These are phyloP conservation scores for Rhodamnia argentea DNA, from an alignment of 345 rosid genomes.

Conservation along the genomic window DNA sequence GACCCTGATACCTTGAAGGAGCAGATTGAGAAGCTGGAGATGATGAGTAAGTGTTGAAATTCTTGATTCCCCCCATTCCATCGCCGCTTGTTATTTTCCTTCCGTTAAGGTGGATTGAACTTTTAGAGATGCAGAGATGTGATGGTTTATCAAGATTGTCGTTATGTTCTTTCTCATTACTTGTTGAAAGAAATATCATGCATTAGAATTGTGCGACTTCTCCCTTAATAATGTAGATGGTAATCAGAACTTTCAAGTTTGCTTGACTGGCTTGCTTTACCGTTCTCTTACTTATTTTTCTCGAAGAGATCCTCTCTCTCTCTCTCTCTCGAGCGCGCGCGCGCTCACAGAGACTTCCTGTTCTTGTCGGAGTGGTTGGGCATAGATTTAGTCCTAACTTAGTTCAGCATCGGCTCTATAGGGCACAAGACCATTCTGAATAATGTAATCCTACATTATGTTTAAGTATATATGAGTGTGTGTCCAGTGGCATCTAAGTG, in stretches of 20 bases:
- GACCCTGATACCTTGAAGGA: constrained; percentile 88
- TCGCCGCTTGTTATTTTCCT: background rate
- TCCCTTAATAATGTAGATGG: background rate
- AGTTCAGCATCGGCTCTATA: background rate
- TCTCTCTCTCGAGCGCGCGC: accelerated
- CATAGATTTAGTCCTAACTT: background rate
- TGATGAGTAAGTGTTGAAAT: constrained; percentile 57
- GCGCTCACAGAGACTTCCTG: background rate
- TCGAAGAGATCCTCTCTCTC: background rate
- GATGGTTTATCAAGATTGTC: background rate
- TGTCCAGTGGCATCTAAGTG: background rate
- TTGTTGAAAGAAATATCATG: background rate
- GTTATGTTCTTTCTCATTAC: background rate
- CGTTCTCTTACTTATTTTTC: background rate
- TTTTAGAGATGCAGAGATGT: background rate
- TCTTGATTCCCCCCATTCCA: background rate
- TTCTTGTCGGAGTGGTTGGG: background rate
- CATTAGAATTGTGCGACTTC: background rate
- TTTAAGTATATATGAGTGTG: background rate
- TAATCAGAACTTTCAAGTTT: background rate
- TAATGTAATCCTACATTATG: background rate
- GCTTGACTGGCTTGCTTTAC: background rate
- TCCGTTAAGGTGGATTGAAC: background rate
- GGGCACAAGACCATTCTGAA: background rate
- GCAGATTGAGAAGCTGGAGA: constrained; percentile 84